Conservation (phyloP, 257 asterid genomes). For the Solanum appendiculatum region DNA sequence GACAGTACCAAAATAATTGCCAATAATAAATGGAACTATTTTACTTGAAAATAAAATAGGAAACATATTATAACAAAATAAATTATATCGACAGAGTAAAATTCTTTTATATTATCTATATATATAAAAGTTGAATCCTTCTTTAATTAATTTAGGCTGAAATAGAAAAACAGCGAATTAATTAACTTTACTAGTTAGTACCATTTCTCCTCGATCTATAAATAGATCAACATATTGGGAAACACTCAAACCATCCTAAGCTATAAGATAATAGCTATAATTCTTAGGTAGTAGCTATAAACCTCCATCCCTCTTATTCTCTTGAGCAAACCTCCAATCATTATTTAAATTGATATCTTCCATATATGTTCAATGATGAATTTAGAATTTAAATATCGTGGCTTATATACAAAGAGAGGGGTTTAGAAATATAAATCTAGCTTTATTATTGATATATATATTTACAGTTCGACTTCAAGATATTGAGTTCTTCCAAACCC, state of each 20-base stretch:
- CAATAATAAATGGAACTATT: neutral
- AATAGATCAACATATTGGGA: constrained; percentile 7
- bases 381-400: neutral
- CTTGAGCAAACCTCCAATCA: neutral
- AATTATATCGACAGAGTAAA: neutral
- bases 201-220: constrained; percentile 4
- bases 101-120: too few species aligned
- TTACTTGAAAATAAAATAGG: neutral
- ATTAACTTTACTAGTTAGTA: neutral
- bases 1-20: too few species aligned
- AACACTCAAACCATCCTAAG: constrained; percentile 2
- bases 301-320: neutral
- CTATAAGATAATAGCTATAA: neutral
- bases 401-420: neutral
- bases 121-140: too few species aligned
- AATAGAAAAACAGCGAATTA: neutral
- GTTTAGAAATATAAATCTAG: neutral
- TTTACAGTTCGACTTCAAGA: neutral
- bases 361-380: fast-evolving
- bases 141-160: neutral
- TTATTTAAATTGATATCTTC: neutral
- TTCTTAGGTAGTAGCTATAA: neutral
- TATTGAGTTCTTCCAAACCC: neutral
- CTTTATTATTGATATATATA: neutral
- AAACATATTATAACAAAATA: neutral